Evolutionary conservation across 1,284 basidiomycete species (phyloP), one percentile per base, ranked within the genome.

Genomic region (Tremellales sp.): DNA sequence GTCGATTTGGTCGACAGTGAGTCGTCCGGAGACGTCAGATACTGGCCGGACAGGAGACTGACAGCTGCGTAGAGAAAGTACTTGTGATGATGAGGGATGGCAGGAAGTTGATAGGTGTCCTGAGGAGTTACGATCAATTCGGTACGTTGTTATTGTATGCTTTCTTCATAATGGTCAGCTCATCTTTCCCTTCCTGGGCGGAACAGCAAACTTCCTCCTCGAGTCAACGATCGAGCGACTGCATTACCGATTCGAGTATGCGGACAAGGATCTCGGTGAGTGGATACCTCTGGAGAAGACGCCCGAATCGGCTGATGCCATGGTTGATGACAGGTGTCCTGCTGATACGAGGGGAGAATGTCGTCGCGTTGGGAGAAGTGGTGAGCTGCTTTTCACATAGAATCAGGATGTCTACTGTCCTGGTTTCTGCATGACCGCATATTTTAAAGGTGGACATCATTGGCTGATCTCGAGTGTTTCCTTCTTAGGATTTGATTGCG

Each of bases 1-100:
- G 87, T 95, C 72, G 92, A 95, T 79, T 90, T 89, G 73, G 93
- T 97, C 76, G 92, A 97, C 83, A 94, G 92, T 97, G 83, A 83
- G 91, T 91, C 76, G 79, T 7, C 6, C 40, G 29, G 40, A 19
- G 18, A 37, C 37, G 28, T 28, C 28, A 34, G 34, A 44, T 27
- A 24, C 28, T 28, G 22, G 32, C 12, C 24, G 29, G 29, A 31
- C 16, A 16, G 29, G 29, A 31, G 29, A 31, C 10, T 31, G 29
- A 16, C 16, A 31, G 29, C 29, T 31, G 29, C 31, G 50, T 74
- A 97, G 92, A 97, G 78, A 98, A 97, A 82, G 94, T 99, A 81
- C 80, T 99, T 46, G 93, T 97, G 44, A 83, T 97, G 59, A 78
- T 99, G 50, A 81, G 95, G 70, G 95, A 99, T 71, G 95, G 95